A percentile compares a stretch with the other conserved stretches of the same genome.
phyloP scores from a whole-genome alignment of 2,329 filamentous ascomycete genomes.

The Ceratocystis variospora region DNA sequence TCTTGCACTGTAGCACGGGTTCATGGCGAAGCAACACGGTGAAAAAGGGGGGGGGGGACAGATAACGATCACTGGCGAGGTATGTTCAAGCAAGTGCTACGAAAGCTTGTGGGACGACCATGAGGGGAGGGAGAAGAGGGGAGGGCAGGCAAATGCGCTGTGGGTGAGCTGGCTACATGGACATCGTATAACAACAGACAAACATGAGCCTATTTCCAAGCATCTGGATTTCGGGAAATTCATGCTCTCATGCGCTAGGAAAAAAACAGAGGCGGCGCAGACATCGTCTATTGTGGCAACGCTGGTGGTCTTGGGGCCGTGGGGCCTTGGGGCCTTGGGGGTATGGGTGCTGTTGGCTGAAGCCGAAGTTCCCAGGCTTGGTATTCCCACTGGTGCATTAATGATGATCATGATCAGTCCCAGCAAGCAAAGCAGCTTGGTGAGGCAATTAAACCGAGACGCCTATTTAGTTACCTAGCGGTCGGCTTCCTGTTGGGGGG shows the following conservation, averaged over 20 bases:
- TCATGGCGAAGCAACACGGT: not conserved
- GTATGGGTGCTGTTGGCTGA: not conserved
- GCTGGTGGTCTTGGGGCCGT: not conserved
- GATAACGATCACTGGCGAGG: not conserved
- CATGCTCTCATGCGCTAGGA: slow-evolving; percentile 2
- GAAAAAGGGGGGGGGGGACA: not conserved
- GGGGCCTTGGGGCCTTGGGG: not conserved
- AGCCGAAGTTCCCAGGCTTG: not conserved
- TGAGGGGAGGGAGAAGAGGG: not conserved
- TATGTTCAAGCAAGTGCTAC: not conserved
- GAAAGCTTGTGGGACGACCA: not conserved
- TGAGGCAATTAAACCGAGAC: not conserved
- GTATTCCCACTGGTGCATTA: slow-evolving; percentile 2
- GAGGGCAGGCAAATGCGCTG: not conserved
- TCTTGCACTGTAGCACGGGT: not conserved
- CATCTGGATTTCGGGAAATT: slow-evolving; percentile 1
- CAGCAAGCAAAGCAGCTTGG: not conserved
- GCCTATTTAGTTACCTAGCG: not conserved
- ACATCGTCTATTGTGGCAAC: not conserved
- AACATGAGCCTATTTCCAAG: not conserved
- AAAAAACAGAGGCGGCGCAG: not conserved
- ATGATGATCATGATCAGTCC: slow-evolving; percentile 8
- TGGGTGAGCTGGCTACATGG: not conserved
- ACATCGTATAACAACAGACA: not conserved
- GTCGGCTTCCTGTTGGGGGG: not conserved